Evolutionary conservation across 345 rosid species (phyloP).

Genomic region (Eucalyptus pauciflora): DNA sequence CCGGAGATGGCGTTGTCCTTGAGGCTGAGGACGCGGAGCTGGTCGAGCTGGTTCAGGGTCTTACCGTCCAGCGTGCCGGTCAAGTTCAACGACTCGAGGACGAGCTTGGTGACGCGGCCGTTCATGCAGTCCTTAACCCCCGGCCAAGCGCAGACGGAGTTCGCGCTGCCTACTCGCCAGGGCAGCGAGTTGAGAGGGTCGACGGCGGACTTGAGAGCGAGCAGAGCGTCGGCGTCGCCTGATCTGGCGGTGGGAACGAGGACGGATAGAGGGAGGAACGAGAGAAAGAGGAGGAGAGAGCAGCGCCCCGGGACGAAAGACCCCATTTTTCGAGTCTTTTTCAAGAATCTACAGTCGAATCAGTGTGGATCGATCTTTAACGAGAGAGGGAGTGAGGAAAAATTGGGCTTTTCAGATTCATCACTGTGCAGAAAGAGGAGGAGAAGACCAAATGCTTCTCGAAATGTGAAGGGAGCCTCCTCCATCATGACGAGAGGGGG

Average conservation of each 20-base stretch:
- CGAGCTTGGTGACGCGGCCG: constrained; percentile 80
- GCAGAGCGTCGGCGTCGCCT: constrained; percentile 51
- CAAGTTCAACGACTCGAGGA: constrained; percentile 58
- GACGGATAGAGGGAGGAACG: constrained; percentile 1
- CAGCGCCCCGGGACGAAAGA: constrained; percentile 10
- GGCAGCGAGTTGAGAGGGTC: constrained; percentile 51
- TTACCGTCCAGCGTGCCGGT: constrained; percentile 42
- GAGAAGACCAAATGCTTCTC: background rate
- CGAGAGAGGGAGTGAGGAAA: background rate
- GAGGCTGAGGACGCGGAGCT: constrained; percentile 83
- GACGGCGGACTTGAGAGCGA: constrained; percentile 51
- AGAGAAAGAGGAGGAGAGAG: background rate
- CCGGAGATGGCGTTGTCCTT: constrained; percentile 82
- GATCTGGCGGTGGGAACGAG: constrained; percentile 43
- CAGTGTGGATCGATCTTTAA: background rate
- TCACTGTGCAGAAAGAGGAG: background rate
- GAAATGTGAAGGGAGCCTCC: background rate
- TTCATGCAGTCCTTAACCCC: constrained; percentile 66
- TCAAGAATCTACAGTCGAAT: background rate
- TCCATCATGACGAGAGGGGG: background rate
- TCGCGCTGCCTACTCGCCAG: constrained; percentile 31
- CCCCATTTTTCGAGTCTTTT: constrained; percentile 1
- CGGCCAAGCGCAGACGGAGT: constrained; percentile 54
- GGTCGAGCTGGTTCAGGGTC: constrained; percentile 55
- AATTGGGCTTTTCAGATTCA: background rate